Evolutionary conservation across 192 early-diverging fungal genomes (phyloP).

Genomic region (Dispira simplex): DNA sequence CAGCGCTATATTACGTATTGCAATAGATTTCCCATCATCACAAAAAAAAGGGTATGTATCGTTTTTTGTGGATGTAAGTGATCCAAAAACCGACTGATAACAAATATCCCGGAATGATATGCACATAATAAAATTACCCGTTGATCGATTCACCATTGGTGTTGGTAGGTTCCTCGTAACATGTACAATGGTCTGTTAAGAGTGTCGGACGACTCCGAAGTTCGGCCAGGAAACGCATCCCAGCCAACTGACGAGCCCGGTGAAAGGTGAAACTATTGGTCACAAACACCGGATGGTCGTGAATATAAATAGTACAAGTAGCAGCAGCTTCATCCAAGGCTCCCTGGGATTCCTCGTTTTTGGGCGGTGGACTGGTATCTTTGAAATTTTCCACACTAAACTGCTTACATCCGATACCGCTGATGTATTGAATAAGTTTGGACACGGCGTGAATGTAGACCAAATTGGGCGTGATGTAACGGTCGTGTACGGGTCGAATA

Average conservation of each 20-base stretch:
- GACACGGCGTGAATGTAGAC: neutral
- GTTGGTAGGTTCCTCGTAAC: neutral
- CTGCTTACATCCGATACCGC: neutral
- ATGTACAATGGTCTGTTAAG: neutral
- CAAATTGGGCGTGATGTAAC: constrained; percentile 17
- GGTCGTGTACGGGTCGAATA: constrained; percentile 23
- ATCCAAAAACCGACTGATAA: no score
- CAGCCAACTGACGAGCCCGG: constrained; percentile 5
- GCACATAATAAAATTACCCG: no score
- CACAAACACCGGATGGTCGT: neutral
- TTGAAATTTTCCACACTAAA: neutral
- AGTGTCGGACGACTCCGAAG: neutral
- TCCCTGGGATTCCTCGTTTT: neutral
- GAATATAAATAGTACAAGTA: neutral
- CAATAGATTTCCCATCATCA: no score
- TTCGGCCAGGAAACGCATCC: neutral
- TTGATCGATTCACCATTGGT: no score
- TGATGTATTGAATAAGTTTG: neutral
- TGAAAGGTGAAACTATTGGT: neutral
- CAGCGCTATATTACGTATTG: no score
- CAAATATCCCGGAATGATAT: no score
- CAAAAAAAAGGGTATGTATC: no score
- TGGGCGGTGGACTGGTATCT: neutral
- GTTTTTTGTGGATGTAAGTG: no score
- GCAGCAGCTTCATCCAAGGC: neutral